Evolutionary conservation across 208 protist genomes (phyloP), one percentile per base, ranked within the genome.

Genomic region (Porcisia deanei): DNA sequence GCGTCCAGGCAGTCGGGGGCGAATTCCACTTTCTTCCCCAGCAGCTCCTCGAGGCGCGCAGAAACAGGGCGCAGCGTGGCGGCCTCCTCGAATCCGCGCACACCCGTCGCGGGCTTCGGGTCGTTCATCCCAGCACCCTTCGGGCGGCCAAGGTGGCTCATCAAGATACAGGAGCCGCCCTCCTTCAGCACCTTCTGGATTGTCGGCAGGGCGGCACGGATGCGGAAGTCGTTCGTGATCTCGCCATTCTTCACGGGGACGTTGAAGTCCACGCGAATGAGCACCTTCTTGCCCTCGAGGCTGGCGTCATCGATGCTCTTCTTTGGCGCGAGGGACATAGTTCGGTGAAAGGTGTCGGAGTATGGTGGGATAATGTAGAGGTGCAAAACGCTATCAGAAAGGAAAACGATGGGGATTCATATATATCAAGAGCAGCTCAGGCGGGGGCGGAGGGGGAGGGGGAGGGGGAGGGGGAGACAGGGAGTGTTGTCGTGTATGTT

Each of bases 111-210:
- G 22, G 81, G 78, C 72, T 82, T 85, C 72, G 88, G 79, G 80
- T 95, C 88, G 52, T 75, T 85, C 65, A 93, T 80, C 64, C 85
- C 83, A 39, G 90, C 80, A 71, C 99, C 99, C 77, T 98, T 98
- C n/a, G 99, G 99, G 54, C 99, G 89, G 63, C 99, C 99, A 10
- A 99, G 91, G 83, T 99, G 99, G 85, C 94, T 98, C 88, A 99
- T 97, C 47, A 99, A 85, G 57, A 96, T 87, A 83, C 92, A 97
- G 69, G 88, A 94, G 22, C 91, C 88, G 41, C 92, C 96, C 25
- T 97, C 81, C 30, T 98, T 98, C 53, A 99, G 85, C 60, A 98
- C 88, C 69, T 99, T 96, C 63, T 98, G 87, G 69, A 99, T 94
- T 41, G 99, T 99, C 65, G 98, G 98, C 41, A 99, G 61, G 12